phyloP scores from a whole-genome alignment of 306 rosid genomes.

The apple (Malus domestica) region ASM211411v1 NC_041791.1:30277501-30278000 shows the following conservation, averaged over 20 bases:
- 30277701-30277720: neutral
- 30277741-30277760: constrained; percentile 72
- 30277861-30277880: neutral
- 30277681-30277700: constrained; percentile 1
- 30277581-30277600: constrained; percentile 93
- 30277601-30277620: constrained; percentile 35
- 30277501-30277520: constrained; percentile 77
- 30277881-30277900: neutral
- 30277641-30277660: neutral
- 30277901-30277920: neutral
- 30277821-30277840: constrained; percentile 14
- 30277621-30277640: neutral
- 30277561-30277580: constrained; percentile 90
- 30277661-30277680: neutral
- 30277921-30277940: neutral
- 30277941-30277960: neutral
- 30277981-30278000: neutral
- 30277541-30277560: constrained; percentile 76
- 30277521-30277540: constrained; percentile 87
- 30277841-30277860: neutral
- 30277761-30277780: constrained; percentile 67
- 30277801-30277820: constrained; percentile 94
- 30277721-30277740: constrained; percentile 14
- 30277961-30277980: neutral
- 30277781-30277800: constrained; percentile 87